Evolutionary conservation across 2,329 filamentous ascomycete species (phyloP).

Genomic region (Microdochium trichocladiopsis): DNA sequence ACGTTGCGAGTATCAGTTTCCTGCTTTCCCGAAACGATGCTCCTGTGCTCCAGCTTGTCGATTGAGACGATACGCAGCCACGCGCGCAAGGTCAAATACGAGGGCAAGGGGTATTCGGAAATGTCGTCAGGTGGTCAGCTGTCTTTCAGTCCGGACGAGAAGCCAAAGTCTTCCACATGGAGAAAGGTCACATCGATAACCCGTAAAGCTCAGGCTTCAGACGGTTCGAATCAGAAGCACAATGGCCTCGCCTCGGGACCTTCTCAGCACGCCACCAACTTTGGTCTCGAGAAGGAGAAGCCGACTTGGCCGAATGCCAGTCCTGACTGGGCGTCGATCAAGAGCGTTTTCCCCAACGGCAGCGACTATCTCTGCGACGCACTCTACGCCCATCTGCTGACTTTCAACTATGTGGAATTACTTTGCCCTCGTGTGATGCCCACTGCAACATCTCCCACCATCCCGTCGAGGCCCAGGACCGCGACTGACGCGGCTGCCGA

Average conservation of each 20-base stretch:
- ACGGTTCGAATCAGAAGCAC: background rate
- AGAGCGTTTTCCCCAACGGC: conserved; percentile 43
- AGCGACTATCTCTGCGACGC: conserved; percentile 51
- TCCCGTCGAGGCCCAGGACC: background rate
- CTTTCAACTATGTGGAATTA: conserved; percentile 48
- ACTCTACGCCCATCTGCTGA: conserved; percentile 51
- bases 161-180: background rate
- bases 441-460: background rate
- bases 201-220: background rate
- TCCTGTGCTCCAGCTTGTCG: conserved; percentile 45
- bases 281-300: background rate
- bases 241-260: background rate
- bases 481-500: background rate
- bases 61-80: conserved; percentile 52
- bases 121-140: conserved; percentile 9
- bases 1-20: conserved; percentile 44
- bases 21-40: conserved; percentile 54
- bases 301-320: background rate
- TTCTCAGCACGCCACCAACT: background rate
- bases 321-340: conserved; percentile 35
- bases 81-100: conserved; percentile 43
- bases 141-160: conserved; percentile 1
- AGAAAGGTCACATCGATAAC: background rate
- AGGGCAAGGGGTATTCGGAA: conserved; percentile 3
- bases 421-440: conserved; percentile 21